These are phyloP conservation scores for Macrophomina tecta DNA, from an alignment of 2,329 filamentous ascomycete genomes.

Conservation along the genomic window DNA sequence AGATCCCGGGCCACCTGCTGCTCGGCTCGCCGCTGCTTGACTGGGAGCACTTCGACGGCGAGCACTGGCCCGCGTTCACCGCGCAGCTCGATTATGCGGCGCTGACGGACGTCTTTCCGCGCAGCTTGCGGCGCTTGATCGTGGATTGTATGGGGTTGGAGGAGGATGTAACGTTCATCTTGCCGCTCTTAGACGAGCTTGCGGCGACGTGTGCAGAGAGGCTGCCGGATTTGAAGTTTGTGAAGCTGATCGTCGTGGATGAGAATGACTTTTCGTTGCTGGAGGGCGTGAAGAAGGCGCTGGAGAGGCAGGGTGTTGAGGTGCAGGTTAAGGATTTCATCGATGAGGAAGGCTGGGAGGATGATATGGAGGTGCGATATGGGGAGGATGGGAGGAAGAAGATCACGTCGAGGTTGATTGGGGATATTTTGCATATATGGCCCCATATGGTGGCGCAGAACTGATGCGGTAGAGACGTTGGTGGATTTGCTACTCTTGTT, in stretches of 20 bases:
- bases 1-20: conserved; percentile 9
- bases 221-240: conserved; percentile 1
- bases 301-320: neutral
- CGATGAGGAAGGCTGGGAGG: conserved; percentile 15
- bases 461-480: no score
- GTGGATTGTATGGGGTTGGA: conserved; percentile 17
- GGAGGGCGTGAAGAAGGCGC: neutral
- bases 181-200: conserved; percentile 3
- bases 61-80: conserved; percentile 8
- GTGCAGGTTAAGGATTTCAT: conserved; percentile 18
- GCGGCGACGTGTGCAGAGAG: neutral
- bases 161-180: conserved; percentile 10
- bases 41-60: conserved; percentile 15
- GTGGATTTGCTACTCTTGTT: no score
- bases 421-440: conserved; percentile 1
- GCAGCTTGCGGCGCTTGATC: neutral
- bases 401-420: conserved; percentile 15
- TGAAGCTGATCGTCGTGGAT: conserved; percentile 12
- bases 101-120: conserved; percentile 8
- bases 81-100: neutral
- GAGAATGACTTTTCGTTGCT: conserved; percentile 5
- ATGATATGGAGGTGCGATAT: conserved; percentile 7
- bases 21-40: conserved; percentile 21
- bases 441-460: neutral
- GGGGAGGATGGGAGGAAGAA: conserved; percentile 7